These are phyloP conservation scores for Phaeophleospora eucalypticola DNA, from an alignment of 2,329 filamentous ascomycete species.

Conservation along the genomic window DNA sequence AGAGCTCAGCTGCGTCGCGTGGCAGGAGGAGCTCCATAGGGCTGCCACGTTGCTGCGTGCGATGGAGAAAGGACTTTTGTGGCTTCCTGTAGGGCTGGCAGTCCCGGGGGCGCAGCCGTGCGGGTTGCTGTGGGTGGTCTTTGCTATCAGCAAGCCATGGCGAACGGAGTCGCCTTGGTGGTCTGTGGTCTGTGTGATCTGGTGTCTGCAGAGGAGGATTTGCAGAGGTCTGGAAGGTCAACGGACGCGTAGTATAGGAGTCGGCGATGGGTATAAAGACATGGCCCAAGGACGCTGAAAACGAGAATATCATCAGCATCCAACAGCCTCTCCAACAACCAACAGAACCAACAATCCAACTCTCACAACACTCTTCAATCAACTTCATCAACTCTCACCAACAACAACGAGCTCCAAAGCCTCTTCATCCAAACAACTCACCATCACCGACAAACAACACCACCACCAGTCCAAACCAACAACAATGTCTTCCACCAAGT, in stretches of 20 bases:
- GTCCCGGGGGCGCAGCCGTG: not conserved
- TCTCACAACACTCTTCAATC: not conserved
- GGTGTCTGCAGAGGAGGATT: too few species aligned
- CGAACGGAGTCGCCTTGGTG: not conserved
- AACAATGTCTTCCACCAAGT: not conserved
- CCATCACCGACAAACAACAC: not conserved
- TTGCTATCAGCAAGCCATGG: too few species aligned
- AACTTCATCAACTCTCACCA: not conserved
- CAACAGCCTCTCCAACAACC: not conserved
- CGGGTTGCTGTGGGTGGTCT: too few species aligned
- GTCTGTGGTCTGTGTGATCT: too few species aligned
- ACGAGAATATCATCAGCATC: too few species aligned
- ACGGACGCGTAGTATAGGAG: not conserved
- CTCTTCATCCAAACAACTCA: not conserved
- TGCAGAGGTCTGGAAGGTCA: too few species aligned
- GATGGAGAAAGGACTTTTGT: too few species aligned
- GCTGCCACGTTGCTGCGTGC: too few species aligned
- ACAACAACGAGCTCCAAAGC: not conserved
- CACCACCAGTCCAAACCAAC: not conserved
- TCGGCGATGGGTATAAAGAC: not conserved
- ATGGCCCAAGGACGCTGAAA: not conserved
- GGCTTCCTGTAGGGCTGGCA: not conserved
- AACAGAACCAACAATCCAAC: not conserved
- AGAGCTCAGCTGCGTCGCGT: too few species aligned
- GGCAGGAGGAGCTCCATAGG: too few species aligned